These are phyloP conservation scores for Colletotrichum lini DNA, from an alignment of 2,329 filamentous ascomycete genomes.

Conservation along the genomic window DNA sequence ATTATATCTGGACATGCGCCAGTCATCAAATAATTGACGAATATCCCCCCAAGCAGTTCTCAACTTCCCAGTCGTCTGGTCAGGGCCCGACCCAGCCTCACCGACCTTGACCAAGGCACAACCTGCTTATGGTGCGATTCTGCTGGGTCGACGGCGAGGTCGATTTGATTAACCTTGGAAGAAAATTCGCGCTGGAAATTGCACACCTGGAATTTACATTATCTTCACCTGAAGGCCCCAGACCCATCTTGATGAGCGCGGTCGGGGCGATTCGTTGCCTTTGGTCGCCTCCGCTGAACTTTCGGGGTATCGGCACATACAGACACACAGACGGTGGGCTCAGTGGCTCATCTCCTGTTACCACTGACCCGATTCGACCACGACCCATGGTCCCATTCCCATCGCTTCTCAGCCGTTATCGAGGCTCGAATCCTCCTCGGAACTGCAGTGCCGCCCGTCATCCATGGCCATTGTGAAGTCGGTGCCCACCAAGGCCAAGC, in stretches of 20 bases:
- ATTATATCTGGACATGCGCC: no score
- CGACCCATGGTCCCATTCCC: neutral
- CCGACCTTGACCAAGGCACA: neutral
- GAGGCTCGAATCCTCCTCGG: neutral
- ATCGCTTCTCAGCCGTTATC: neutral
- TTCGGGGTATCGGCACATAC: no score
- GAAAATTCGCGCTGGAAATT: slow-evolving; percentile 41
- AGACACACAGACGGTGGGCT: neutral
- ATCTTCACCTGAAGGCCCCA: slow-evolving; percentile 32
- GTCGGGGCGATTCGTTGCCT: slow-evolving; percentile 18
- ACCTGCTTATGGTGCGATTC: neutral
- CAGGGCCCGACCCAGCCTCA: neutral
- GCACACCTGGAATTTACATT: slow-evolving; percentile 8
- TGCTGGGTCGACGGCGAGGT: neutral
- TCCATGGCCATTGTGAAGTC: neutral
- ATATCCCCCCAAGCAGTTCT: neutral
- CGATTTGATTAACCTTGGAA: slow-evolving; percentile 17
- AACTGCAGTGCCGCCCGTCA: slow-evolving; percentile 9
- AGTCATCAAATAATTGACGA: neutral
- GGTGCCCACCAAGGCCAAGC: slow-evolving; percentile 11
- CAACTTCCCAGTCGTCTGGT: neutral
- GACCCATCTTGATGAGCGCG: slow-evolving; percentile 9
- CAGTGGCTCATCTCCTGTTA: neutral
- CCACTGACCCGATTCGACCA: no score
- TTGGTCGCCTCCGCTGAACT: neutral